Conservation (phyloP, 208 protist genomes). For the Acanthamoeba pearcei region DNA sequence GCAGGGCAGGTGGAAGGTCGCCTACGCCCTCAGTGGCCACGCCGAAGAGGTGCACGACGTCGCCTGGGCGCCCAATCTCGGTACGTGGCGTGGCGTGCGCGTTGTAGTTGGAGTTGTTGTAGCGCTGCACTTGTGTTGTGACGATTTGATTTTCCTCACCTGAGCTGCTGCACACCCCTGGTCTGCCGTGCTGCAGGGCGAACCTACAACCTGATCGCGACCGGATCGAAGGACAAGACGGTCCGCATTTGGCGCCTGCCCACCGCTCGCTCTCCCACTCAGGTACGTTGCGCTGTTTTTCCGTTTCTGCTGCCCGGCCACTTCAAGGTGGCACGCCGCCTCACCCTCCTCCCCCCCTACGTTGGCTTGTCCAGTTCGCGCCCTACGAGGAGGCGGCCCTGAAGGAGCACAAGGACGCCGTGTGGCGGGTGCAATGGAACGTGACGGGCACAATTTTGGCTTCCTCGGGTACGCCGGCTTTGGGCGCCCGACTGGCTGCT, state of each 20-base stretch:
- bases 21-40: conserved; percentile 15
- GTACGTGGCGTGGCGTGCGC: conserved; percentile 12
- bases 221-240: conserved; percentile 83
- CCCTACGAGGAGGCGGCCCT: conserved; percentile 74
- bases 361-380: neutral
- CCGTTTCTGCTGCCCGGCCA: neutral
- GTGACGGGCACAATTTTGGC: conserved; percentile 90
- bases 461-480: conserved; percentile 60
- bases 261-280: conserved; percentile 50
- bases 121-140: neutral
- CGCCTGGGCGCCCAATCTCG: conserved; percentile 88
- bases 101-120: no score
- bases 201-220: conserved; percentile 89
- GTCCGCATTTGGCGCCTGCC: conserved; percentile 85
- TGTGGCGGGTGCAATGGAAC: conserved; percentile 93
- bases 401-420: conserved; percentile 83
- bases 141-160: neutral
- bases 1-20: conserved; percentile 22
- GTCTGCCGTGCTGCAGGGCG: conserved; percentile 24
- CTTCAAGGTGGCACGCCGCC: neutral
- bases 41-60: conserved; percentile 84
- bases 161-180: neutral
- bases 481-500: neutral
- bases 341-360: neutral
- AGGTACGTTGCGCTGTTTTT: neutral